Base-by-base conservation (phyloP, 257 asterid species). In the Phtheirospermum japonicum region DNA sequence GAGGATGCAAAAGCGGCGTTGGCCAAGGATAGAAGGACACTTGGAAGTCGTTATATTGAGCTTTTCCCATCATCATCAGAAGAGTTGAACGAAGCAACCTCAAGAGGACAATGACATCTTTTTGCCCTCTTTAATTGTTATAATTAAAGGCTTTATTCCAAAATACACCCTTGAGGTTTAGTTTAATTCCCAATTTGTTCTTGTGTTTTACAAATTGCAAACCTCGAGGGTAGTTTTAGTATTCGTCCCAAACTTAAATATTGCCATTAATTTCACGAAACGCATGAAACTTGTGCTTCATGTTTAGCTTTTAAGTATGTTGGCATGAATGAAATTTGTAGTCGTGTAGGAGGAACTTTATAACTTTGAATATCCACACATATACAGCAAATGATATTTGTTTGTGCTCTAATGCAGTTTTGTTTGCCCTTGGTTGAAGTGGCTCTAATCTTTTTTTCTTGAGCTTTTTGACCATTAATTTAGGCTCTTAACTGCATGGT, bases 21-120 rank as follows among this genome's bases (percentile, higher is more conserved):
- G 79, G 80, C 83, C 0, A 88, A 88, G 86, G 96, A 91, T 72
- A 74, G 95, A 68, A 91, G 88, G 98, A 86, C 87, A 2, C 89
- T 91, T 4, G 96, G 95, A 48, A 88, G 93, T 73, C 89, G 95
- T 33, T 89, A 89, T 42, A 82, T 89, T 37, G 95, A 89, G 83
- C 77, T 89, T 40, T 89, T 89, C 68, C 83, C 82, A 52, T 86
- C 94, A 3, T 79, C 95, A 32, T 63, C 64, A 0, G 90, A 84
- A 61, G 94, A 86, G 67, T 59, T 89, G 74, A 80, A 76, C 6
- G 88, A 86, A 30, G 69, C 90, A 7, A 57, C 72, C 64, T 79
- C 86, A 30, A 84, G 78, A 71, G 90, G 85, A 14, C 68, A 75
- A 55, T 85, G 78, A 87, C 45, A 52, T 10, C 42, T 14, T 45